Base-by-base conservation (phyloP, 805 yeast genomes). In the Kazachstania bromeliacearum region DNA sequence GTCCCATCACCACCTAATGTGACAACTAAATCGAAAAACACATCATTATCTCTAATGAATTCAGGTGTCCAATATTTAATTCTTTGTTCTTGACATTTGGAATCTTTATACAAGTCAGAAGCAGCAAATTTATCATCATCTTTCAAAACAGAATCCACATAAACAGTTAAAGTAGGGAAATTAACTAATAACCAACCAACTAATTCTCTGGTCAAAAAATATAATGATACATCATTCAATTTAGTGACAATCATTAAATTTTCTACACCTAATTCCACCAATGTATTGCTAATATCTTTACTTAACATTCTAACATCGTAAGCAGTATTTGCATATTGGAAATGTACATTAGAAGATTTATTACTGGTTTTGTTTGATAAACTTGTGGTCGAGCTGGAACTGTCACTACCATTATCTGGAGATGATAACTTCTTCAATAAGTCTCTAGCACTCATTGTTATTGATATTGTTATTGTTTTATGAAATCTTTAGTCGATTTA, bases 1-100 rank as follows among this genome's bases (percentile, higher is more conserved):
- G 98, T 92, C 7, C 98, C 97, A 54, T 92, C 98, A 13, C 98
- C 98, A 17, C 98, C 98, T 7, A 92, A 66, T 0, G 97, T 85
- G 30, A 89, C 74, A 2, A 85, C 79, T 41, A 88, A 64, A 56
- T 89, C 97, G 44, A 77, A 73, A 31, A 65, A 50, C 24, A 70
- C 67, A n/a, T 55, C 54, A 37, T 53, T 42, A 33, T 53, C 34
- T 39, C 59, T 48, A 9, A 84, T 71, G 37, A 79, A 64, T 14
- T 68, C 68, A 34, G 75, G 71, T 35, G 71, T 70, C 96, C 96
- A 88, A 57, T 70, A 82, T 48, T 68, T 71, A 57, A 31, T 66
- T 55, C 32, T 56, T 45, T 19, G 75, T 68, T 35, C 63, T 49
- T 2, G 77, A 73, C 36, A 68, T 51, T 27, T 46, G 33, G 54